Percentiles rank a stretch among this genome's conserved stretches.
phyloP scores from a whole-genome alignment of 2,329 filamentous ascomycete species.

The Penicillium hordei region DNA sequence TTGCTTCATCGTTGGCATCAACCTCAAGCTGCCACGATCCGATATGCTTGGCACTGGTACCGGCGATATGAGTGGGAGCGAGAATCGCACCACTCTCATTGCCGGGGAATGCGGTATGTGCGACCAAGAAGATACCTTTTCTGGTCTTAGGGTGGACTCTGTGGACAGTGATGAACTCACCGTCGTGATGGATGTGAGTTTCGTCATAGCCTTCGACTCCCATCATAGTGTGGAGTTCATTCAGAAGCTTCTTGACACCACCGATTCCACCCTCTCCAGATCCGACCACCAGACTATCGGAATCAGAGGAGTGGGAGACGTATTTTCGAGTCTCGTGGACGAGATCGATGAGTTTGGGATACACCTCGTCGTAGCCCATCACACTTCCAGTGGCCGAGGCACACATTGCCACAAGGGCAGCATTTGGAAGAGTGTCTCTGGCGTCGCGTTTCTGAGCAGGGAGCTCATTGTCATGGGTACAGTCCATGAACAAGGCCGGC shows the following conservation, averaged over 20 bases:
- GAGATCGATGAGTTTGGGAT: conserved; percentile 87
- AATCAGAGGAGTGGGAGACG: conserved; percentile 69
- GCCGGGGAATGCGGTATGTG: conserved; percentile 92
- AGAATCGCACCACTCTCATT: conserved; percentile 82
- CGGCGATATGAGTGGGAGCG: conserved; percentile 73
- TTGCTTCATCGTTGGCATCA: conserved; percentile 70
- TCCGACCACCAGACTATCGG: conserved; percentile 55
- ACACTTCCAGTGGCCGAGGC: conserved; percentile 91
- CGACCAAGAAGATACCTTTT: conserved; percentile 92
- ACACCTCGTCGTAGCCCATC: conserved; percentile 97
- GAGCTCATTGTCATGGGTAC: conserved; percentile 96
- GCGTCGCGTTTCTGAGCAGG: conserved; percentile 94
- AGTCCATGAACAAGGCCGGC: conserved; percentile 97
- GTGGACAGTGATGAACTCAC: conserved; percentile 94
- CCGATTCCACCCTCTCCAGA: conserved; percentile 81
- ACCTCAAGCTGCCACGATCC: conserved; percentile 93
- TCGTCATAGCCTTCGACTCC: conserved; percentile 92
- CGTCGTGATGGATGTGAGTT: conserved; percentile 94
- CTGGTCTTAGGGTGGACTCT: conserved; percentile 88
- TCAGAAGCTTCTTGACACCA: conserved; percentile 85
- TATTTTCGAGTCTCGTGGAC: conserved; percentile 87
- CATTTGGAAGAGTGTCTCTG: conserved; percentile 89
- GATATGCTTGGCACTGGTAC: conserved; percentile 80
- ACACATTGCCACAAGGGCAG: conserved; percentile 94
- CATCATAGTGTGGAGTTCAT: conserved; percentile 94